phyloP scores from a whole-genome alignment of 257 asterid species.

The Nicotiana tomentosiformis region DNA sequence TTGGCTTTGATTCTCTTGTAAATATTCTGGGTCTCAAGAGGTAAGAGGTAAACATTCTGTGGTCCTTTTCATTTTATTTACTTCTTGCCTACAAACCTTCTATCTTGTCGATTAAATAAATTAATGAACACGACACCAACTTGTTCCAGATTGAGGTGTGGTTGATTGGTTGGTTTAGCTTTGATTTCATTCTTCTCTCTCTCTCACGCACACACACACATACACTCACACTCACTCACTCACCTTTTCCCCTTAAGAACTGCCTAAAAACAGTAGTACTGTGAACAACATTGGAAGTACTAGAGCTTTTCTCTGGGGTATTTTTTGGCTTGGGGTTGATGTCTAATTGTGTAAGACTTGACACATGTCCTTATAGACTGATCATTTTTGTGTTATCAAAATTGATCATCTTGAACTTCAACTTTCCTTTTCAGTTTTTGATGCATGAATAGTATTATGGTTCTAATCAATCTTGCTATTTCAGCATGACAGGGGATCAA shows the following conservation, averaged over 20 bases:
- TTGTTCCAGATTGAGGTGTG: background rate
- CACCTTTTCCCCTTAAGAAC: background rate
- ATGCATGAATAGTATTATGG: background rate
- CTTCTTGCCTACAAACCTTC: background rate
- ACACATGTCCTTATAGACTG: background rate
- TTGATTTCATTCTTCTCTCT: background rate
- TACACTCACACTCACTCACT: background rate
- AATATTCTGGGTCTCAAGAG: conserved; percentile 95
- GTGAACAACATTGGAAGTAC: background rate
- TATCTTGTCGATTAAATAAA: background rate
- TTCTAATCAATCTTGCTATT: conserved; percentile 25
- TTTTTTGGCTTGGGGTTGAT: background rate
- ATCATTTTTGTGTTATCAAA: background rate
- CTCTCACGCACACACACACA: background rate
- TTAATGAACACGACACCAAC: background rate
- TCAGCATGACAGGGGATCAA: conserved; percentile 95
- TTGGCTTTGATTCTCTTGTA: conserved; percentile 97
- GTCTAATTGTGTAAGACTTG: background rate
- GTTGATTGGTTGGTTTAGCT: background rate
- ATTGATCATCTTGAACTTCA: background rate
- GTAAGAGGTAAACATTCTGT: conserved; percentile 32
- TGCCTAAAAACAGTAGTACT: background rate
- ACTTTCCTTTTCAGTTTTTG: background rate
- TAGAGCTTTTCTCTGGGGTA: background rate
- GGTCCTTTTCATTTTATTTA: background rate